Conservation (phyloP, 139 green algal genomes). For the Chlorella sp. region DNA sequence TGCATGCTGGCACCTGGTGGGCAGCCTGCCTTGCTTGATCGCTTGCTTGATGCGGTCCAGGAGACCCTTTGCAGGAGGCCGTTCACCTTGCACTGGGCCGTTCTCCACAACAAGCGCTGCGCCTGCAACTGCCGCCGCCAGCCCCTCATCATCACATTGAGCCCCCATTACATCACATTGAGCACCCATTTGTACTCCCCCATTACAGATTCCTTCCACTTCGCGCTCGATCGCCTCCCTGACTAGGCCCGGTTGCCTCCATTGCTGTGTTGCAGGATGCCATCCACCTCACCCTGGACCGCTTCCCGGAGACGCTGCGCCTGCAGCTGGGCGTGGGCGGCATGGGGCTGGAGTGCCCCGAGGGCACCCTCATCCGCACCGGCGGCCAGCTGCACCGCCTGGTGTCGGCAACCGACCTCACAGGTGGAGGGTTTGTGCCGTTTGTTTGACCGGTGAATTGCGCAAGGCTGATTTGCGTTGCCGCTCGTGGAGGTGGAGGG, state of each 20-base stretch:
- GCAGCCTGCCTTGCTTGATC: not conserved
- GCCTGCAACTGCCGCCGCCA: no score
- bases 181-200: no score
- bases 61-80: no score
- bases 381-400: slow-evolving; percentile 38
- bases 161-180: no score
- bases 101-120: no score
- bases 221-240: no score
- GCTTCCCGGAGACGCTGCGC: slow-evolving; percentile 62
- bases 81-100: no score
- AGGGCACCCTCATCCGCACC: slow-evolving; percentile 74
- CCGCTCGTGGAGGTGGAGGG: no score
- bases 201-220: no score
- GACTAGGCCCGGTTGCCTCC: no score
- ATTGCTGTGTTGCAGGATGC: slow-evolving; percentile 12
- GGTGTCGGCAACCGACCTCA: slow-evolving; percentile 26
- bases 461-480: not conserved
- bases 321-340: slow-evolving; percentile 55
- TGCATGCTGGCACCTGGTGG: not conserved
- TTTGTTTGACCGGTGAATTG: not conserved
- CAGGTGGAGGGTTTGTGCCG: not conserved
- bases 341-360: slow-evolving; percentile 64
- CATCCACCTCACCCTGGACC: slow-evolving; percentile 36
- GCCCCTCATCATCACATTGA: no score
- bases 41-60: no score